Evolutionary conservation across 331 rosid species (phyloP).

Genomic region (Acacia concinna): DNA sequence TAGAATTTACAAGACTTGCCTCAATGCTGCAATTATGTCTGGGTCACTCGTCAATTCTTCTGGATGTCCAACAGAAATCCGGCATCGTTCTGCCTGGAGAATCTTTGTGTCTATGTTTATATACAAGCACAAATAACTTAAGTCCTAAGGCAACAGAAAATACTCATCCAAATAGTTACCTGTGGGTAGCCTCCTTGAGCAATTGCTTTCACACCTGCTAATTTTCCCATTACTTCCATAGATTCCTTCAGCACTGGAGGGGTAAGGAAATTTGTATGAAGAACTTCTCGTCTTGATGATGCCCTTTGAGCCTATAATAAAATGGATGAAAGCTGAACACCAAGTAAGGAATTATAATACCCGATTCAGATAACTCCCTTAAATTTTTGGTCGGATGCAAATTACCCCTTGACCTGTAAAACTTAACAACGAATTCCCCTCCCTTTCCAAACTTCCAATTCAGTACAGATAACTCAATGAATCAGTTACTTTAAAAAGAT

Average conservation of each 20-base stretch:
- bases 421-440: neutral
- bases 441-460: neutral
- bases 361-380: neutral
- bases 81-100: conserved; percentile 90
- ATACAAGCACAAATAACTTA: neutral
- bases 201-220: conserved; percentile 76
- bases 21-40: conserved; percentile 80
- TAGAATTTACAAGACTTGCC: conserved; percentile 40
- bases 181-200: conserved; percentile 94
- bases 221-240: conserved; percentile 65
- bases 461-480: neutral
- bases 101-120: conserved; percentile 17
- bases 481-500: neutral
- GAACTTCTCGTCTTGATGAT: conserved; percentile 70
- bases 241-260: conserved; percentile 90
- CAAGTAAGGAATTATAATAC: neutral
- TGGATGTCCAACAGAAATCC: conserved; percentile 81
- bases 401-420: neutral
- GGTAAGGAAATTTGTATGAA: conserved; percentile 80
- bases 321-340: conserved; percentile 22
- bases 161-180: conserved; percentile 45
- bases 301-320: conserved; percentile 72
- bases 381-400: neutral
- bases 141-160: neutral
- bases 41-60: conserved; percentile 81